These are phyloP conservation scores for Cicer yamashitae DNA, from an alignment of 306 rosid genomes.

Conservation along the genomic window DNA sequence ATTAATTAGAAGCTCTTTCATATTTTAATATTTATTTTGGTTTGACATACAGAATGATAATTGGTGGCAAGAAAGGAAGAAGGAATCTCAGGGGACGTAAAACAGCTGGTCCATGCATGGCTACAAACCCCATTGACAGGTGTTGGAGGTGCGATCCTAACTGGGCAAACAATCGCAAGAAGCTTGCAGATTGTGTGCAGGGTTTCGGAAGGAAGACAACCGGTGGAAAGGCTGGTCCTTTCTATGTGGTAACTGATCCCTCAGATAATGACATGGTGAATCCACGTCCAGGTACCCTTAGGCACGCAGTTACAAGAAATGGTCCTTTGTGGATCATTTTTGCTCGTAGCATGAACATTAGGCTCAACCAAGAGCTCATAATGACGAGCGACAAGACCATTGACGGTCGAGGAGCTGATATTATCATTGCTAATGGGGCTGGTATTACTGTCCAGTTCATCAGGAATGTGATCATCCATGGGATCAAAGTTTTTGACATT, in stretches of 20 bases:
- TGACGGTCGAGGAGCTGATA: constrained; percentile 72
- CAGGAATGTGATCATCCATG: constrained; percentile 71
- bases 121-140: constrained; percentile 81
- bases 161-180: constrained; percentile 72
- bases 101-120: constrained; percentile 43
- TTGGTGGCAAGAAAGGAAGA: constrained; percentile 37
- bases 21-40: background rate
- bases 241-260: constrained; percentile 60
- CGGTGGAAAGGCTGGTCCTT: constrained; percentile 69
- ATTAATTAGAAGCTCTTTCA: background rate
- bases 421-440: constrained; percentile 65
- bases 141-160: constrained; percentile 89
- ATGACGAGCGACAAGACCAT: constrained; percentile 71
- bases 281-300: constrained; percentile 74
- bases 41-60: constrained; percentile 46
- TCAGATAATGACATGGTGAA: constrained; percentile 61
- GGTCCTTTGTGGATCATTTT: constrained; percentile 85
- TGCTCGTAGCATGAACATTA: constrained; percentile 61
- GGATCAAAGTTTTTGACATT: constrained; percentile 61
- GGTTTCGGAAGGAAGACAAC: constrained; percentile 77
- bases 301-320: constrained; percentile 68
- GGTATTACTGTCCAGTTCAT: constrained; percentile 78
- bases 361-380: constrained; percentile 71
- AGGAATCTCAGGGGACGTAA: constrained; percentile 43
- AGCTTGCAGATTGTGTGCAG: constrained; percentile 60